A percentile compares a stretch with the other conserved stretches of the same genome.
phyloP scores from a whole-genome alignment of 1,139 yeast species.

The Pichia sp. region DNA sequence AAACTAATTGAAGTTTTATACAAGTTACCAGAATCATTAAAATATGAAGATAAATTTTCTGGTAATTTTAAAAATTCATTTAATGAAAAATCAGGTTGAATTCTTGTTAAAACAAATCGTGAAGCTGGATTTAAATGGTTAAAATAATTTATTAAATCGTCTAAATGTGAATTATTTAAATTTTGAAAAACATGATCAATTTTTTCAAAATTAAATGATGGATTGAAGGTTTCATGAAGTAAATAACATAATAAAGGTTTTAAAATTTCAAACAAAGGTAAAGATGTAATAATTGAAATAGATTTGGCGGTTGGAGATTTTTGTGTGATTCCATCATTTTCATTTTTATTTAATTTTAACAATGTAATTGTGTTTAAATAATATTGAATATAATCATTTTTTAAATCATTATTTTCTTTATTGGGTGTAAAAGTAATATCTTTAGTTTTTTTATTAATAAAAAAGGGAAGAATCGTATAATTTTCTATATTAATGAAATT shows the following conservation, averaged over 20 bases:
- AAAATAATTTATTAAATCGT: slow-evolving; percentile 16
- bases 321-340: too few relatives aligned
- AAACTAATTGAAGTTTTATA: slow-evolving; percentile 20
- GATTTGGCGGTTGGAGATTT: slow-evolving; percentile 45
- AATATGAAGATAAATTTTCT: slow-evolving; percentile 7
- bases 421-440: slow-evolving; percentile 38
- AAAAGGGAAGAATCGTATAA: slow-evolving; percentile 43
- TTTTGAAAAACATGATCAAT: slow-evolving; percentile 12
- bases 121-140: slow-evolving; percentile 13
- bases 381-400: slow-evolving; percentile 32
- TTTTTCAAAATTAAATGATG: slow-evolving; percentile 16
- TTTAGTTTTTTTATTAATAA: slow-evolving; percentile 35
- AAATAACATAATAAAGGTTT: slow-evolving; percentile 45
- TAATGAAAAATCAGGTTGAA: slow-evolving; percentile 12
- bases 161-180: slow-evolving; percentile 20
- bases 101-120: slow-evolving; percentile 22
- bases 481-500: slow-evolving; percentile 39
- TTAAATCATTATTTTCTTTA: slow-evolving; percentile 29
- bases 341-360: slow-evolving; percentile 34
- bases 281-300: slow-evolving; percentile 41
- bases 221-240: slow-evolving; percentile 39
- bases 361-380: slow-evolving; percentile 44
- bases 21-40: slow-evolving; percentile 17
- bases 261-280: slow-evolving; percentile 42
- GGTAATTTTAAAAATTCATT: slow-evolving; percentile 15